Base-by-base conservation (phyloP, 164 flowering plant genomes). In the Litsea cubeba region DNA sequence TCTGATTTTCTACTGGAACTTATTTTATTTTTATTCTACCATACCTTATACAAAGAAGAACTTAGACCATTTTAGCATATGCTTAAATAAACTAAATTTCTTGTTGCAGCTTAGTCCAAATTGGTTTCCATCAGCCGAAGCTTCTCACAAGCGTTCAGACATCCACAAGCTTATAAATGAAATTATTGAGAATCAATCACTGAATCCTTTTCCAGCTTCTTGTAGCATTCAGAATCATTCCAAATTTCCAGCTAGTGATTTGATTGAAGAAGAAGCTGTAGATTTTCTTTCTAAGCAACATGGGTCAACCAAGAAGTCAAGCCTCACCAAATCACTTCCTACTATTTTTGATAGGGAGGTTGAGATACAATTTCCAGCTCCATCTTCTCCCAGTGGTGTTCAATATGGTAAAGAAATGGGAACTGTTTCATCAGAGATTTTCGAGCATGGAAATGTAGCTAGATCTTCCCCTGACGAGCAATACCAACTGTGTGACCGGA, bases 91-190 rank as follows among this genome's bases (percentile, higher is more conserved):
- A 35, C 46, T 65, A 30, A 11, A 49, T 50, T 20, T 54, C 14
- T 28, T 75, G 58, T 77, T 81, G 65, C 91, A 95, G 99, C 97
- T 95, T 51, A 84, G 75, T 72, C 69, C 32, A n/a, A 81, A 88
- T 74, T 95, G 99, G 99, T 95, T 95, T 86, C 87, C 80, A 22
- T 91, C 98, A 73, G 83, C 80, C 15, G 98, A 93, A 79, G 92
- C 89, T 65, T 95, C 91, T 60, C 86, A 87, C 18, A 95, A 95
- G 86, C 95, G 99, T 46, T 74, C 86, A 65, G 68, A 69, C 54
- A 89, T 95, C 54, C 83, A 82, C 84, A 87, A 81, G 71, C 76
- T 93, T 73, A 89, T 93, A n/a, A 82, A 74, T 82, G 87, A 86
- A 35, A 82, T 92, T 63, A 80, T 85, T 65, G 81, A 83, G 69